These are phyloP conservation scores for Triadica sebifera DNA, from an alignment of 345 rosid species.

Conservation along the genomic window DNA sequence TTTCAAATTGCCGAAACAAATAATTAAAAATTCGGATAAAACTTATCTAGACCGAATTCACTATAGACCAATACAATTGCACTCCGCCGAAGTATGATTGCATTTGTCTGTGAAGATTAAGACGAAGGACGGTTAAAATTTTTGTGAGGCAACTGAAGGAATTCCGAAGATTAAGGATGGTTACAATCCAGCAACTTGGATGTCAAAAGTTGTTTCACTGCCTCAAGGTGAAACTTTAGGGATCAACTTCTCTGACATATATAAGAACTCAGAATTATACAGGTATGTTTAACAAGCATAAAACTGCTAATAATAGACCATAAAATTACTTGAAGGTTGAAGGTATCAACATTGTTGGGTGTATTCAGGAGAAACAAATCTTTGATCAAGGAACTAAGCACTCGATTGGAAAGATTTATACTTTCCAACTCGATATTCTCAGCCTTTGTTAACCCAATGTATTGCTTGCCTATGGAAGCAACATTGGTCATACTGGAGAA, in stretches of 20 bases:
- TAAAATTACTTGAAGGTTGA: background rate
- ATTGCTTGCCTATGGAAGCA: constrained; percentile 59
- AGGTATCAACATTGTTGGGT: background rate
- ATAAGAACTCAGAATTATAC: background rate
- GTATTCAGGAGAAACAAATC: constrained; percentile 1
- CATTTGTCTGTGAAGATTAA: too few species aligned
- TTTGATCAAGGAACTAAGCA: constrained; percentile 21
- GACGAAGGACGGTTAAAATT: too few species aligned
- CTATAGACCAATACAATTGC: too few species aligned
- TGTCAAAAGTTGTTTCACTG: background rate
- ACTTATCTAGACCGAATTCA: too few species aligned
- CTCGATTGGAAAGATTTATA: constrained; percentile 36
- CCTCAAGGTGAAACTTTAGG: background rate
- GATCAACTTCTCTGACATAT: background rate
- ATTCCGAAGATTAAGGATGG: constrained; percentile 12
- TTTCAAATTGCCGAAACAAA: too few species aligned
- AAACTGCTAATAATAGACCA: background rate
- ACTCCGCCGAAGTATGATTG: too few species aligned
- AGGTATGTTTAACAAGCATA: too few species aligned
- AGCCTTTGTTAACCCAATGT: constrained; percentile 34
- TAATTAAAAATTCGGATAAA: too few species aligned
- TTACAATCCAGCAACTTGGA: constrained; percentile 7
- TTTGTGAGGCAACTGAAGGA: constrained; percentile 41
- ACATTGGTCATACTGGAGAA: constrained; percentile 55
- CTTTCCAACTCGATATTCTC: constrained; percentile 38